Evolutionary conservation across 345 rosid species (phyloP), one percentile per base, ranked within the genome.

Genomic region (Erodium maritimum): DNA sequence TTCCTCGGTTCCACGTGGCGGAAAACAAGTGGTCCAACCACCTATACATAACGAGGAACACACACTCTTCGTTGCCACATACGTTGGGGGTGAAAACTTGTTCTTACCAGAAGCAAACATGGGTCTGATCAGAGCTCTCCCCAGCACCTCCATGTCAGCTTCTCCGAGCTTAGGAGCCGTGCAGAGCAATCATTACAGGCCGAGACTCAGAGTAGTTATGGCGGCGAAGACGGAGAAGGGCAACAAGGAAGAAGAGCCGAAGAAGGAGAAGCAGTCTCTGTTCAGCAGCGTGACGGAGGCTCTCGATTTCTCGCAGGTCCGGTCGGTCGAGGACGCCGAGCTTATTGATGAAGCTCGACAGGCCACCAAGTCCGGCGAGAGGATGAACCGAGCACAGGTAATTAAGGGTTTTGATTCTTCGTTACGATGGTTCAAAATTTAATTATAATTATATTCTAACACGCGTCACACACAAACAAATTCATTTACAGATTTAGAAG

Each of bases 301-400:
- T 60, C 82, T 88, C 6, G 97, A 88, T 64, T 91, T 91, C 70
- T 71, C 91, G 2, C 86, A 86, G 61, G 90, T 84, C 56, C 75
- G 97, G 60, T 86, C 95, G 12, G 70, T 65, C n/a, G 59, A 84
- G 68, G 96, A 91, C 59, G 97, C 95, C 2, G 81, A 73, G 19
- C 95, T 91, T 64, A 80, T 91, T 13, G 82, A 78, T 1, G 87
- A 81, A 21, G 96, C 97, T 2, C 82, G 91, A 60, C 72, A 75
- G 57, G 71, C 81, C 61, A 91, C 96, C 66, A 72, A 20, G 69
- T 76, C 96, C 8, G 97, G 97, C 48, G 74, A 62, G 2, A 71
- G 56, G 53, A 88, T 91, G 97, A 66, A 25, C 67, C 75, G 79
- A 59, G 88, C 85, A 65, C 97, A 90, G 87, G 97, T 54, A 9